Evolutionary conservation across 768 basidiomycete genomes (phyloP).

Genomic region (Boletus rufocinnamomeus): DNA sequence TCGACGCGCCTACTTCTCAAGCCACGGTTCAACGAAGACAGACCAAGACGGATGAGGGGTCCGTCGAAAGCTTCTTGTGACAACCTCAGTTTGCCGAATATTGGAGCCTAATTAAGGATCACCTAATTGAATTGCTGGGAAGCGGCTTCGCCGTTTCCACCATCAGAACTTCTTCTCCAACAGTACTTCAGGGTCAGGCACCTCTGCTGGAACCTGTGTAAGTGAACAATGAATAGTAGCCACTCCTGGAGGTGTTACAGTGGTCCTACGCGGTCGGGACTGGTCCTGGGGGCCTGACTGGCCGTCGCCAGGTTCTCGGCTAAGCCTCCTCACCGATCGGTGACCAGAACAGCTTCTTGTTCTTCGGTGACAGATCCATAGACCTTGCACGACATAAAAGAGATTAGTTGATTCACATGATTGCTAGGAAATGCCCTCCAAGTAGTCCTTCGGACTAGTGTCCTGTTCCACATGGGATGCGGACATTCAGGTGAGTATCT

Average conservation of each 20-base stretch:
- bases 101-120: slow-evolving; percentile 22
- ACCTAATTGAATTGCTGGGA: slow-evolving; percentile 22
- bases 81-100: slow-evolving; percentile 21
- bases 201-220: slow-evolving; percentile 3
- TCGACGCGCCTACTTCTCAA: slow-evolving; percentile 3
- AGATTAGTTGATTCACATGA: slow-evolving; percentile 3
- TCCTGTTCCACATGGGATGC: not conserved
- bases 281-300: not conserved
- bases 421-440: not conserved
- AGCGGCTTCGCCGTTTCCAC: slow-evolving; percentile 18
- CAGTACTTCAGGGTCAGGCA: not conserved
- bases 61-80: slow-evolving; percentile 10
- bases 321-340: not conserved
- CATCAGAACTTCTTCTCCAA: slow-evolving; percentile 9
- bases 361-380: slow-evolving; percentile 4
- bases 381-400: not conserved
- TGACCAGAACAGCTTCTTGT: slow-evolving; percentile 1
- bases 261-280: not conserved
- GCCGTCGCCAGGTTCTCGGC: not conserved
- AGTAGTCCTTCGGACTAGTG: slow-evolving; percentile 13
- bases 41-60: slow-evolving; percentile 9
- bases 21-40: slow-evolving; percentile 8
- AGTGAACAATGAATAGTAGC: slow-evolving; percentile 7
- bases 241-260: not conserved
- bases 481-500: slow-evolving; percentile 8